These are phyloP conservation scores for Saturnispora mendoncae DNA, from an alignment of 805 yeast genomes.

Conservation along the genomic window DNA sequence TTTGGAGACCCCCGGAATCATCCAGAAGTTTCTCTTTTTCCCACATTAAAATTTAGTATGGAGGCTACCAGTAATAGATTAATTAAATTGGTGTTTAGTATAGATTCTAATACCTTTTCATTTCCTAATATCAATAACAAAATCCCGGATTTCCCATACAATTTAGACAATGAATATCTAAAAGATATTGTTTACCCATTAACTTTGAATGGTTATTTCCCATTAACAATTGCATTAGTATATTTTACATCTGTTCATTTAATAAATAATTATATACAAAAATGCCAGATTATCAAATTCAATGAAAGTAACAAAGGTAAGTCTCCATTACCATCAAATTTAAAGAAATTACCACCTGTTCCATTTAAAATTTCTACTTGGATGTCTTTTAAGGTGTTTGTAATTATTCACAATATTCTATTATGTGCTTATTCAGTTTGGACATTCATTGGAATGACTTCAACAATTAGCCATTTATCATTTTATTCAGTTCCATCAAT, in stretches of 20 bases:
- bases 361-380: constrained; percentile 43
- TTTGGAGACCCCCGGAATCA: not conserved
- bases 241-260: constrained; percentile 53
- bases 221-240: constrained; percentile 46
- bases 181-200: constrained; percentile 29
- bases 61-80: not conserved
- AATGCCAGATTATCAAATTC: constrained; percentile 35
- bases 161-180: constrained; percentile 17
- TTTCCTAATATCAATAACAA: constrained; percentile 22
- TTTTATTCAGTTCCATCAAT: constrained; percentile 25
- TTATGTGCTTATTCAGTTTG: constrained; percentile 60
- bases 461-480: constrained; percentile 32
- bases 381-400: constrained; percentile 41
- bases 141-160: constrained; percentile 22
- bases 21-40: not conserved
- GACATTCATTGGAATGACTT: constrained; percentile 61
- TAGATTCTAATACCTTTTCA: constrained; percentile 15
- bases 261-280: constrained; percentile 39
- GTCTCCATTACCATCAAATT: constrained; percentile 20
- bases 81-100: not conserved
- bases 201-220: constrained; percentile 43
- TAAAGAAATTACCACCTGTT: constrained; percentile 39
- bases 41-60: no score
- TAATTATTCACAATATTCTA: constrained; percentile 50
- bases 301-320: constrained; percentile 18